A percentile compares a stretch with the other conserved stretches of the same genome.
Conservation (phyloP, 352 stramenopile genomes). For the Blastocystis sp. region DNA sequence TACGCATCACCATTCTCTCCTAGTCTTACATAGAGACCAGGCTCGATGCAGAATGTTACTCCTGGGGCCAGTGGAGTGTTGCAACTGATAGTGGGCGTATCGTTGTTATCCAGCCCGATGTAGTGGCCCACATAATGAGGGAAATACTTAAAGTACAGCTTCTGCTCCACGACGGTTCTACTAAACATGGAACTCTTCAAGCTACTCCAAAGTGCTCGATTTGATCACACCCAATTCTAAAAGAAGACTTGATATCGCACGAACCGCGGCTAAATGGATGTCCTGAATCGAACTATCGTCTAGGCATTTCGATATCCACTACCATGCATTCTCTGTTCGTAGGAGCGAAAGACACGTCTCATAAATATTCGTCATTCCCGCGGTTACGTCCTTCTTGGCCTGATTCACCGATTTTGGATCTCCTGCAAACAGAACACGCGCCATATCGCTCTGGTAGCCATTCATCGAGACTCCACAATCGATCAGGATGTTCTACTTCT, state of each 20-base stretch:
- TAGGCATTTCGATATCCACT: background rate
- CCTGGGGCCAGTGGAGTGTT: constrained; percentile 4
- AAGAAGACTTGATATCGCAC: background rate
- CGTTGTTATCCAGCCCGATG: constrained; percentile 50
- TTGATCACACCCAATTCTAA: constrained; percentile 18
- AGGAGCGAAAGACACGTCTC: background rate
- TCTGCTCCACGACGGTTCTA: constrained; percentile 47
- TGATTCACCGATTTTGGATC: background rate
- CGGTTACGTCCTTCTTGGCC: background rate
- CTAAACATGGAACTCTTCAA: background rate
- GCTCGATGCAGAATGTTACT: constrained; percentile 46
- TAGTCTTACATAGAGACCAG: background rate
- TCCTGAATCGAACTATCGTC: background rate
- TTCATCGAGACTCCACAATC: constrained; percentile 38
- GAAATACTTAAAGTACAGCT: constrained; percentile 56
- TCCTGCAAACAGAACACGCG: constrained; percentile 21
- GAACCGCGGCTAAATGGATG: background rate
- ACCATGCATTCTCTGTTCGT: background rate
- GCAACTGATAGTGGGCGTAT: constrained; percentile 9
- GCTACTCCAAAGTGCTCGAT: constrained; percentile 18
- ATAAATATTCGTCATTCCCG: constrained; percentile 33
- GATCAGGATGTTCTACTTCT: constrained; percentile 9
- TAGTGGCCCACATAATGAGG: constrained; percentile 43
- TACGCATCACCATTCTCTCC: background rate
- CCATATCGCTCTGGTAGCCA: constrained; percentile 49